Conservation (phyloP, 805 yeast species). For the Saturnispora hagleri region DNA sequence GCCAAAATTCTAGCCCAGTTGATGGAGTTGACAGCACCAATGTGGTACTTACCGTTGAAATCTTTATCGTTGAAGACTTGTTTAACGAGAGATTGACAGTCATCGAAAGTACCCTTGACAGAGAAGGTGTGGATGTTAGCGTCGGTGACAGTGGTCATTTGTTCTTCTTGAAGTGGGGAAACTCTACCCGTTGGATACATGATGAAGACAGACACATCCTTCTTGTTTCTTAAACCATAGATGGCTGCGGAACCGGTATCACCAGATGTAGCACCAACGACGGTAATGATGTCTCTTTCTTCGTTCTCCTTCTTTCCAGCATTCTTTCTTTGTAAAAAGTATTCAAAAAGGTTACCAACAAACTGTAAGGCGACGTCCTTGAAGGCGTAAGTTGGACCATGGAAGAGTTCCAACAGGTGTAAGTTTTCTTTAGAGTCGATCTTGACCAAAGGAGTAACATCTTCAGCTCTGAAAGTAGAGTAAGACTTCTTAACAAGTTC, state of each 20-base stretch:
- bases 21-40: conserved; percentile 96
- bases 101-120: conserved; percentile 94
- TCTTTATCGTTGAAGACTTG: conserved; percentile 82
- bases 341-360: conserved; percentile 94
- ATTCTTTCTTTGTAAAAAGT: conserved; percentile 73
- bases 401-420: conserved; percentile 85
- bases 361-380: conserved; percentile 98
- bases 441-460: conserved; percentile 75
- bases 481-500: conserved; percentile 62
- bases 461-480: conserved; percentile 78
- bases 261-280: conserved; percentile 98
- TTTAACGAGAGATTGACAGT: conserved; percentile 95
- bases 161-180: conserved; percentile 95
- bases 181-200: conserved; percentile 96
- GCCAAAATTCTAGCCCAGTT: conserved; percentile 99
- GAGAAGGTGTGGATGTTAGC: conserved; percentile 89
- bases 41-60: conserved; percentile 82
- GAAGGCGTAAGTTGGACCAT: conserved; percentile 98
- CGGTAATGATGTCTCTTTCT: conserved; percentile 75
- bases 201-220: conserved; percentile 95
- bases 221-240: conserved; percentile 92
- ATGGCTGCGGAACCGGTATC: conserved; percentile 99
- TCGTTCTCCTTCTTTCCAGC: conserved; percentile 34
- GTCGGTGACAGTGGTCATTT: conserved; percentile 95
- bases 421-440: conserved; percentile 42